Evolutionary conservation across 2,329 filamentous ascomycete genomes (phyloP).

Genomic region (Blastomyces silverae): DNA sequence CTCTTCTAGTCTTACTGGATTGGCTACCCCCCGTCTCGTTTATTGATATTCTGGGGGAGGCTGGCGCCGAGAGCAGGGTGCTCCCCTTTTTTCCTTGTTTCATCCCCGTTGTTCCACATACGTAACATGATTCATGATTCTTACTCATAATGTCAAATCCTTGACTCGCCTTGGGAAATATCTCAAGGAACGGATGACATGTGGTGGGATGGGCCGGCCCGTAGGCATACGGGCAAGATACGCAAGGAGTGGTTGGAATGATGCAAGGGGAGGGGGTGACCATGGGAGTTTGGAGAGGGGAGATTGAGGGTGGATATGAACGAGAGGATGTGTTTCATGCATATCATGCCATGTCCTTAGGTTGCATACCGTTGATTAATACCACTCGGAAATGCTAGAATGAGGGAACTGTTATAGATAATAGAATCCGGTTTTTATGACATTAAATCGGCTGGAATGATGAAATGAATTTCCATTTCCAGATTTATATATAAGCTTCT

Average conservation of each 20-base stretch:
- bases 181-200: too few species aligned
- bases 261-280: not conserved
- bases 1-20: not conserved
- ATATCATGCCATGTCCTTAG: not conserved
- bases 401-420: too few species aligned
- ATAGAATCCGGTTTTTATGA: too few species aligned
- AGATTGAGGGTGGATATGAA: too few species aligned
- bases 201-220: not conserved
- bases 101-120: not conserved
- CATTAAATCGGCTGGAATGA: too few species aligned
- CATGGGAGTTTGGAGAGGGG: not conserved
- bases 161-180: not conserved
- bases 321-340: not conserved
- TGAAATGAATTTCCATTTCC: too few species aligned
- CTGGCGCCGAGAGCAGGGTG: not conserved
- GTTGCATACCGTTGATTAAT: too few species aligned
- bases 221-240: not conserved
- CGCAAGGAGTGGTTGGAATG: not conserved
- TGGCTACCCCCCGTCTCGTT: not conserved
- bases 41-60: not conserved
- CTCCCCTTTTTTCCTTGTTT: not conserved
- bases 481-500: not conserved
- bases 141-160: not conserved
- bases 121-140: not conserved
- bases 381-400: too few species aligned